Conservation (phyloP, 768 basidiomycete species). For the Mycena venus region DNA sequence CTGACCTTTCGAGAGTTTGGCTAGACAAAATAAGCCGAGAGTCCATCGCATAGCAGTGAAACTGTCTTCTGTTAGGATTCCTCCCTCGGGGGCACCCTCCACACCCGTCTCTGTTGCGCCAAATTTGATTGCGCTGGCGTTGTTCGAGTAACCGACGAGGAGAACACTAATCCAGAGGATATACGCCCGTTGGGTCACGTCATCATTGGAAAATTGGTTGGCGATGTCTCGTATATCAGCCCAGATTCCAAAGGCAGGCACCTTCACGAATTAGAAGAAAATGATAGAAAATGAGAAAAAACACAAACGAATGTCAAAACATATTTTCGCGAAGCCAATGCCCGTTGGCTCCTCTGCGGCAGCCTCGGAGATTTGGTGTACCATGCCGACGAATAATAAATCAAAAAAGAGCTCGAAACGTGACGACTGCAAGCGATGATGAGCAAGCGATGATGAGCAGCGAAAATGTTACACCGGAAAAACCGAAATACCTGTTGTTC, state of each 20-base stretch:
- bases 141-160: constrained; percentile 48
- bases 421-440: constrained; percentile 35
- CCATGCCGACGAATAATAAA: constrained; percentile 47
- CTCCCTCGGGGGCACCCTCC: not conserved
- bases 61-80: constrained; percentile 5
- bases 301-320: constrained; percentile 38
- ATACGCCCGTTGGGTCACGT: constrained; percentile 44
- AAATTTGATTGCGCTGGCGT: constrained; percentile 45
- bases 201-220: constrained; percentile 48
- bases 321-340: constrained; percentile 33
- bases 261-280: too few relatives aligned
- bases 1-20: constrained; percentile 32
- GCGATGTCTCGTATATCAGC: constrained; percentile 44
- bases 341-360: constrained; percentile 41
- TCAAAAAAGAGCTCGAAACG: constrained; percentile 53
- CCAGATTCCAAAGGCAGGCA: constrained; percentile 48
- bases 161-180: constrained; percentile 46
- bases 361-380: constrained; percentile 47
- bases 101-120: constrained; percentile 1
- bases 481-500: too few relatives aligned
- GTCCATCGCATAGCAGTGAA: constrained; percentile 31
- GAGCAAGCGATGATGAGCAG: too few relatives aligned
- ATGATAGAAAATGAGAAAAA: too few relatives aligned
- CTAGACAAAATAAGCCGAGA: constrained; percentile 36
- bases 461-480: too few relatives aligned